phyloP scores from a whole-genome alignment of 2,329 filamentous ascomycete genomes.

The Venturia effusa region DNA sequence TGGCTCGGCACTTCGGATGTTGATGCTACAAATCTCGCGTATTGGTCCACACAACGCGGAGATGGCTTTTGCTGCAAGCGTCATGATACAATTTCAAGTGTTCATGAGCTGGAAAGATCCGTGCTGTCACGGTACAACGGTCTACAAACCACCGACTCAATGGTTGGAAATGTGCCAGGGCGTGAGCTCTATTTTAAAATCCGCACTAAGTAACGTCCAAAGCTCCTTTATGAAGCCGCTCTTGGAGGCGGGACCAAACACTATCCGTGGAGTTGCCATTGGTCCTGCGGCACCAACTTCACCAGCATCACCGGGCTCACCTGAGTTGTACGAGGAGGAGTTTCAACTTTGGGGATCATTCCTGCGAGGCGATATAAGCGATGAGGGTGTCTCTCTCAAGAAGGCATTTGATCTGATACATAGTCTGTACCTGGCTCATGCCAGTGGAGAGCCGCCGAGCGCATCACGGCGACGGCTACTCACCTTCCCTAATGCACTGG shows the following conservation, averaged over 20 bases:
- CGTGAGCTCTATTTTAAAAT: background rate
- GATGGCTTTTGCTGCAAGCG: constrained; percentile 9
- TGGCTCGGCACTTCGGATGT: constrained; percentile 1
- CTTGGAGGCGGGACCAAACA: constrained; percentile 1
- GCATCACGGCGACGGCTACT: constrained; percentile 7
- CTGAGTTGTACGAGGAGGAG: background rate
- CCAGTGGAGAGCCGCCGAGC: background rate
- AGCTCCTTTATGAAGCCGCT: constrained; percentile 5
- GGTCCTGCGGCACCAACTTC: background rate
- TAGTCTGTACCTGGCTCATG: background rate
- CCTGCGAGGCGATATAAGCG: background rate
- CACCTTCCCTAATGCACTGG: constrained; percentile 5
- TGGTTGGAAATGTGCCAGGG: constrained; percentile 11
- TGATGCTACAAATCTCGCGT: constrained; percentile 5
- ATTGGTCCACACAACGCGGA: constrained; percentile 6
- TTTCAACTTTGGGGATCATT: constrained; percentile 4
- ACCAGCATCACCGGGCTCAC: constrained; percentile 1
- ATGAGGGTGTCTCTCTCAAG: background rate
- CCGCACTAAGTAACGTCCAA: background rate
- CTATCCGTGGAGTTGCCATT: background rate
- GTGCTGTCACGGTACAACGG: background rate
- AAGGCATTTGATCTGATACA: constrained; percentile 4
- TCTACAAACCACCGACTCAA: constrained; percentile 7
- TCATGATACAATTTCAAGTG: constrained; percentile 9
- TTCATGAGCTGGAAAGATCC: constrained; percentile 10